Conservation (phyloP, 2,329 filamentous ascomycete genomes). For the Fusarium sp. region DNA sequence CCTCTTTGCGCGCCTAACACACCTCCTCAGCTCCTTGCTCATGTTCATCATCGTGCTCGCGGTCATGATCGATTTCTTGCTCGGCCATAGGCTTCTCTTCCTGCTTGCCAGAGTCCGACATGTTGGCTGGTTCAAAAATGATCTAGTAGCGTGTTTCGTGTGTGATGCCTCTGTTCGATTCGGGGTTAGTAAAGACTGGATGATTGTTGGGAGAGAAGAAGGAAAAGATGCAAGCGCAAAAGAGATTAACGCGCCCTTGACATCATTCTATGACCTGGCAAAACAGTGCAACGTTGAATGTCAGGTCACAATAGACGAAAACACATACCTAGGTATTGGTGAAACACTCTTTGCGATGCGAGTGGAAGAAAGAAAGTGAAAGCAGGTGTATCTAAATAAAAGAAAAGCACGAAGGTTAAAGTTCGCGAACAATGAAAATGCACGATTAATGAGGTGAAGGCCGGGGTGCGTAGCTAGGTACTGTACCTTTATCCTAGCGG, state of each 20-base stretch:
- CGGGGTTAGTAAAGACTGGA: constrained; percentile 18
- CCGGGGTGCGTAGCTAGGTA: constrained; percentile 18
- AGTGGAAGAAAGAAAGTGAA: background rate
- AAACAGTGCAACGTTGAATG: constrained; percentile 2
- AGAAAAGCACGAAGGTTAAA: constrained; percentile 1
- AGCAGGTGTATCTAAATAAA: background rate
- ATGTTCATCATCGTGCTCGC: constrained; percentile 40
- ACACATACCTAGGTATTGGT: constrained; percentile 12
- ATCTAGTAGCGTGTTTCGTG: background rate
- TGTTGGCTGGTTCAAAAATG: constrained; percentile 25
- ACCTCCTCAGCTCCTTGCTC: constrained; percentile 51
- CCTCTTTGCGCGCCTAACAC: constrained; percentile 48
- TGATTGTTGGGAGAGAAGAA: constrained; percentile 2
- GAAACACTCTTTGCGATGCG: background rate
- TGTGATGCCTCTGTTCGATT: constrained; percentile 5
- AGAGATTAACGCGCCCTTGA: constrained; percentile 17
- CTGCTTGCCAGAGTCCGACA: constrained; percentile 50
- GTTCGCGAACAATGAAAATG: constrained; percentile 24
- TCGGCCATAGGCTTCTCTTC: constrained; percentile 47
- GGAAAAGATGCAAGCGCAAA: background rate
- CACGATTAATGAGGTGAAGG: constrained; percentile 20
- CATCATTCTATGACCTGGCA: constrained; percentile 15
- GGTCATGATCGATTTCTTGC: constrained; percentile 45
- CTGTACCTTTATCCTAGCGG: constrained; percentile 7
- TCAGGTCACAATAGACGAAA: background rate